phyloP scores from a whole-genome alignment of 2,329 filamentous ascomycete species.

The Venturia oleaginea region DNA sequence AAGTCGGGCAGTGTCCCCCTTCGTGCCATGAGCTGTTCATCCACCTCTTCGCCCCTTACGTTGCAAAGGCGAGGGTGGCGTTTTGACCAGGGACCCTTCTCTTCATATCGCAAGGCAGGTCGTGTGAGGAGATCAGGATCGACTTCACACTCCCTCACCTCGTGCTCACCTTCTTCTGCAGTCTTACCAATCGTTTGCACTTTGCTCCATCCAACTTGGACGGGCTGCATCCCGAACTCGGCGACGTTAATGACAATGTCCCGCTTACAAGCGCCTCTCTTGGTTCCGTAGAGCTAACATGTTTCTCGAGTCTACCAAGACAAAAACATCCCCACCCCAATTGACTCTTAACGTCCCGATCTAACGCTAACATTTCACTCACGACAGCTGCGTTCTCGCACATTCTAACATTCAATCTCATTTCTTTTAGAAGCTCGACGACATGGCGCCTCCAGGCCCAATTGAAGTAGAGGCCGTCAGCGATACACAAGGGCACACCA shows the following conservation, averaged over 20 bases:
- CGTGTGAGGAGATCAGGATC: not conserved
- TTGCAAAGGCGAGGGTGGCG: not conserved
- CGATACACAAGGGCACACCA: constrained; percentile 37
- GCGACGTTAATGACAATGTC: not conserved
- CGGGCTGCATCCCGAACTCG: not conserved
- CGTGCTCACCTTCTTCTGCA: not conserved
- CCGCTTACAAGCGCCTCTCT: not conserved
- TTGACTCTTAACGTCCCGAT: not conserved
- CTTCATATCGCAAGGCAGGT: not conserved
- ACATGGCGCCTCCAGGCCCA: constrained; percentile 18
- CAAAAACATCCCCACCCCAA: not conserved
- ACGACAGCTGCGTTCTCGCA: not conserved
- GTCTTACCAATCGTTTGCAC: not conserved
- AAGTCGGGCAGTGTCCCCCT: not conserved
- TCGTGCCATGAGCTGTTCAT: not conserved
- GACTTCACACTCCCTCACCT: not conserved
- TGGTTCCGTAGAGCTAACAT: not conserved
- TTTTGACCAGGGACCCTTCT: too few species aligned
- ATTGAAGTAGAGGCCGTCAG: constrained; percentile 35
- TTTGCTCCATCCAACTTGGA: not conserved
- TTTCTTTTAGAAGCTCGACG: not conserved
- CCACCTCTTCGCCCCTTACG: too few species aligned
- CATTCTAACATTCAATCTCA: not conserved
- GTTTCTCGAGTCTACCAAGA: not conserved
- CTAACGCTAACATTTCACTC: not conserved